These are phyloP conservation scores for Ascochyta rabiei DNA, from an alignment of 2,329 filamentous ascomycete species.

Conservation along the genomic window DNA sequence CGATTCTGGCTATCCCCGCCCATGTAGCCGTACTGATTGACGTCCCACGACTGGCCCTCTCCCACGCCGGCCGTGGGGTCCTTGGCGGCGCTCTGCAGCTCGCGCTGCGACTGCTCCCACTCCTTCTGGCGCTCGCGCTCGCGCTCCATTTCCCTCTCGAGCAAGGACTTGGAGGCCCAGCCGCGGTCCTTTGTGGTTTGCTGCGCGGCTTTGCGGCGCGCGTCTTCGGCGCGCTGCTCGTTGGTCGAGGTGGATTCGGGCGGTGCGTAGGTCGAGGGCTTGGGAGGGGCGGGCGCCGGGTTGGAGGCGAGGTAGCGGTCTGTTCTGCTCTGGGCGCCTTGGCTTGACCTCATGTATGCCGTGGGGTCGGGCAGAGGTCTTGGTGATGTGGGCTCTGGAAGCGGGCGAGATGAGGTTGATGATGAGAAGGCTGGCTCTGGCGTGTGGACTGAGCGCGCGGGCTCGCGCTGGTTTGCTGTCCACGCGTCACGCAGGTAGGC, in stretches of 20 bases:
- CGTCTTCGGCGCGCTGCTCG: constrained; percentile 68
- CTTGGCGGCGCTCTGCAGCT: constrained; percentile 62
- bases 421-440: constrained; percentile 27
- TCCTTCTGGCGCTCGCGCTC: constrained; percentile 77
- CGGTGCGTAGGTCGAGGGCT: constrained; percentile 49
- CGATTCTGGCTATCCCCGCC: constrained; percentile 77
- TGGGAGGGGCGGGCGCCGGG: constrained; percentile 55
- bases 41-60: constrained; percentile 75
- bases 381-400: constrained; percentile 41
- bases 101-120: constrained; percentile 78
- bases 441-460: constrained; percentile 35
- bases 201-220: constrained; percentile 64
- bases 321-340: constrained; percentile 52
- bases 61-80: constrained; percentile 66
- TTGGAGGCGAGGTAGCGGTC: constrained; percentile 64
- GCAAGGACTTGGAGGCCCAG: constrained; percentile 70
- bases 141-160: constrained; percentile 81
- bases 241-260: constrained; percentile 64
- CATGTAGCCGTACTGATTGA: constrained; percentile 77
- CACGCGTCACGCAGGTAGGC: constrained; percentile 67
- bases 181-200: constrained; percentile 66
- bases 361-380: constrained; percentile 43
- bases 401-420: constrained; percentile 31
- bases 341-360: constrained; percentile 31
- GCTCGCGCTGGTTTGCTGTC: constrained; percentile 49